phyloP scores from a whole-genome alignment of 257 asterid genomes.

The Gentiana dahurica region DNA sequence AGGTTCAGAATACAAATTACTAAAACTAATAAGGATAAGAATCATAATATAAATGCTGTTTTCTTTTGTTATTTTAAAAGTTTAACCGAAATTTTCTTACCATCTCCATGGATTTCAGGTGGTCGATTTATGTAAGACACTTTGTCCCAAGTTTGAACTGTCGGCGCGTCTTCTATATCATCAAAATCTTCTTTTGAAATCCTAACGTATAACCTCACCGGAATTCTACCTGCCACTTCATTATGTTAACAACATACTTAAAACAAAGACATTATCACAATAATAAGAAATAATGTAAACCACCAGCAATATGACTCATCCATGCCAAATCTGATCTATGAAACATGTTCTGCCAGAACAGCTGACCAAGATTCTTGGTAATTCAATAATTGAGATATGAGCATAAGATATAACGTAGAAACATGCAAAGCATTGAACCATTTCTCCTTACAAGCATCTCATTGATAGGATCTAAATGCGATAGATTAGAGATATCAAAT shows the following conservation, averaged over 20 bases:
- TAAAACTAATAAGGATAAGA: no score
- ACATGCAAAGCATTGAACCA: no score
- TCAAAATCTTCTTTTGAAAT: slow-evolving; percentile 45
- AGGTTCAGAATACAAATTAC: not conserved
- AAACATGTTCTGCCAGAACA: no score
- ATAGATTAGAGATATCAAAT: not conserved
- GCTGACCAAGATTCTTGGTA: no score
- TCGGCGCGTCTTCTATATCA: slow-evolving; percentile 50
- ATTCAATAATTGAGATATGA: not conserved
- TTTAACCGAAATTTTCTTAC: slow-evolving; percentile 20
- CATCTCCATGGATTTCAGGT: slow-evolving; percentile 63
- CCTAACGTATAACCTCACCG: slow-evolving; percentile 77
- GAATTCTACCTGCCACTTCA: slow-evolving; percentile 58
- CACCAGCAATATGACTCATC: not conserved
- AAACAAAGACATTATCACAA: not conserved
- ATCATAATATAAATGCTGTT: no score
- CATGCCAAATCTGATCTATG: no score
- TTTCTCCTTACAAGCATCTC: not conserved
- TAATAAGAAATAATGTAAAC: not conserved
- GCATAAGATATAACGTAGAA: not conserved
- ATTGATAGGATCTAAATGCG: not conserved
- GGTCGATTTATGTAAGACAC: slow-evolving; percentile 77
- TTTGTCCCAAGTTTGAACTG: slow-evolving; percentile 74
- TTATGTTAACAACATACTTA: no score
- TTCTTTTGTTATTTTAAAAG: no score